Conservation (phyloP, 768 basidiomycete species). For the Agaricus blazei region DNA sequence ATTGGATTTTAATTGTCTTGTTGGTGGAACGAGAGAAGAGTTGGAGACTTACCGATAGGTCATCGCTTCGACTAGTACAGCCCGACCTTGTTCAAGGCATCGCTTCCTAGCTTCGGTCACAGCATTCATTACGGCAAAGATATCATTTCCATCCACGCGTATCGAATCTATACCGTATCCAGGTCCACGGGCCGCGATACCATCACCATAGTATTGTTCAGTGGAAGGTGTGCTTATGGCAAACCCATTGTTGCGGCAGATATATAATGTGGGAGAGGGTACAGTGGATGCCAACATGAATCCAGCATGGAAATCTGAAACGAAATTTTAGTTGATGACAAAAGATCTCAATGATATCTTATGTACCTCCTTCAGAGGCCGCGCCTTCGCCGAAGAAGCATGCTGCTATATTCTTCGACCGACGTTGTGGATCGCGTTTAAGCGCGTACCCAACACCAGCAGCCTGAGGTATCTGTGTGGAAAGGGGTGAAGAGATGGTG, state of each 20-base stretch:
- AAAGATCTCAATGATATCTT: neutral
- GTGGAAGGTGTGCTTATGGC: slow-evolving; percentile 90
- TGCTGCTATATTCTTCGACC: slow-evolving; percentile 70
- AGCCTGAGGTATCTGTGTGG: slow-evolving; percentile 93
- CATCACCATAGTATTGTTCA: slow-evolving; percentile 90
- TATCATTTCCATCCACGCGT: slow-evolving; percentile 91
- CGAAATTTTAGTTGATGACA: neutral
- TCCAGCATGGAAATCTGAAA: slow-evolving; percentile 85
- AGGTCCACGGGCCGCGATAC: slow-evolving; percentile 87
- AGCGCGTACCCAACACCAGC: slow-evolving; percentile 91
- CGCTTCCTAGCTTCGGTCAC: slow-evolving; percentile 66
- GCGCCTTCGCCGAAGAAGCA: slow-evolving; percentile 95
- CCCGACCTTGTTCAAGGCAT: slow-evolving; percentile 74
- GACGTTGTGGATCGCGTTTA: slow-evolving; percentile 66
- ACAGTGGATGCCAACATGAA: slow-evolving; percentile 75
- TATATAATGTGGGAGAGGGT: slow-evolving; percentile 67
- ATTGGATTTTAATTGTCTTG: neutral
- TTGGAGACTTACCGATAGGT: slow-evolving; percentile 61
- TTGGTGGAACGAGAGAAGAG: neutral
- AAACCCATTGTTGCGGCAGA: slow-evolving; percentile 85
- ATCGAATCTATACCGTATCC: slow-evolving; percentile 91
- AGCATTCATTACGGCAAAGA: slow-evolving; percentile 75
- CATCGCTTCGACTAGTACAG: slow-evolving; percentile 87
- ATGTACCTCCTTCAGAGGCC: slow-evolving; percentile 77
- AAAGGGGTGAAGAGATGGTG: slow-evolving; percentile 90